Evolutionary conservation across 306 rosid species (phyloP).

Genomic region (Bauhinia variegata): DNA sequence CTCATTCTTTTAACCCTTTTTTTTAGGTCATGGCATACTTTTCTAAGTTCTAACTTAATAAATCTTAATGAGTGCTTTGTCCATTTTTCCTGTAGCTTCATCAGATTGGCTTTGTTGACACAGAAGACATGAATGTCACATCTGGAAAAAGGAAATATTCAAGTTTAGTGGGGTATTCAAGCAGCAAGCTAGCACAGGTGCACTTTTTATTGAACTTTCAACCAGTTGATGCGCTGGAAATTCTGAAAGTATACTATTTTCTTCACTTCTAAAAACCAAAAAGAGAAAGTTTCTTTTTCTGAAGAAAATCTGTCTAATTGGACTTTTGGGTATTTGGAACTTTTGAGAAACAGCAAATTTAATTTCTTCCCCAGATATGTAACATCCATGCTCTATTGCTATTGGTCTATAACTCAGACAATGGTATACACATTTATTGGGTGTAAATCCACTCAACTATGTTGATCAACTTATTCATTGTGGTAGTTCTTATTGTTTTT

Average conservation of each 20-base stretch:
- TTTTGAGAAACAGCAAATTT: not conserved
- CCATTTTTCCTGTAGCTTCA: conserved; percentile 69
- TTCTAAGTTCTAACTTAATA: not conserved
- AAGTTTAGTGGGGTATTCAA: conserved; percentile 76
- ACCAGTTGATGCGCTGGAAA: conserved; percentile 19
- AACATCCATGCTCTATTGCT: no score
- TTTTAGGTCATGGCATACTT: no score
- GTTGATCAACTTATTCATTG: no score
- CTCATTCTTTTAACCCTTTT: not conserved
- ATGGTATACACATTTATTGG: not conserved
- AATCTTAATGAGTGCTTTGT: conserved; percentile 18
- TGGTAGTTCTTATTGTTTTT: no score
- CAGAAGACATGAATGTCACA: conserved; percentile 83
- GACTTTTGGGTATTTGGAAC: not conserved
- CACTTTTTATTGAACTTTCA: conserved; percentile 15
- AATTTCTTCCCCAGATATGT: not conserved
- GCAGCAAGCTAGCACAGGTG: conserved; percentile 98
- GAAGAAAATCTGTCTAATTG: not conserved
- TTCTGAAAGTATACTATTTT: not conserved
- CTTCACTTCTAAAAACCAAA: not conserved
- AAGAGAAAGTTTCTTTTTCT: not conserved
- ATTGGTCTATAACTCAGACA: not conserved
- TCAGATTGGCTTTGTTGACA: conserved; percentile 84
- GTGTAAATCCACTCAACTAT: not conserved
- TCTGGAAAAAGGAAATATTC: conserved; percentile 75